These are phyloP conservation scores for Diplodia scrobiculata DNA, from an alignment of 2,329 filamentous ascomycete species.

Conservation along the genomic window DNA sequence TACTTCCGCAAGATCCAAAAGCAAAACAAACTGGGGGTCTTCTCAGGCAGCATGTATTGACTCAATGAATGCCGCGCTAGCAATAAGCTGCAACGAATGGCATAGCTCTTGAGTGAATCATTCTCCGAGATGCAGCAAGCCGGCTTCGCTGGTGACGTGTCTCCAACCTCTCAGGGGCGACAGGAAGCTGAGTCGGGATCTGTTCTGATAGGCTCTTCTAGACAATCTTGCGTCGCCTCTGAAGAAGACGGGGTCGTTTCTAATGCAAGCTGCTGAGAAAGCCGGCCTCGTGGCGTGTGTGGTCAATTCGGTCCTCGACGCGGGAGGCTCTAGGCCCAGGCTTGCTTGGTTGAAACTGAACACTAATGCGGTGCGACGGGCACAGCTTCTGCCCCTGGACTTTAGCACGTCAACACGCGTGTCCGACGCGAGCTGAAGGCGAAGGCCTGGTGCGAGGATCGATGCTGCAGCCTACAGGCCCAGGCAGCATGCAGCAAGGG, in stretches of 20 bases:
- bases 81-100: not conserved
- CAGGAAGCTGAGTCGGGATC: not conserved
- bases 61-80: not conserved
- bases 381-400: not conserved
- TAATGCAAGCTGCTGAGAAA: slow-evolving; percentile 17
- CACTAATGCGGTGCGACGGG: slow-evolving; percentile 10
- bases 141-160: not conserved
- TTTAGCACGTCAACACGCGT: not conserved
- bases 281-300: not conserved
- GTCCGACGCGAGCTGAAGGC: not conserved
- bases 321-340: too few relatives aligned
- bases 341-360: not conserved
- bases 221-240: not conserved
- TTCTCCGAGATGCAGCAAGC: not conserved
- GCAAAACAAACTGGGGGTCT: too few relatives aligned
- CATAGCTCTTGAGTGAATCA: not conserved
- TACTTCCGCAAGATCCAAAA: too few relatives aligned
- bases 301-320: not conserved
- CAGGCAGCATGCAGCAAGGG: not conserved
- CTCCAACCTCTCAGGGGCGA: not conserved
- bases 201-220: not conserved
- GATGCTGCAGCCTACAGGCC: slow-evolving; percentile 6
- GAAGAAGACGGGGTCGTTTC: not conserved
- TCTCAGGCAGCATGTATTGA: too few relatives aligned
- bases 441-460: too few relatives aligned